Evolutionary conservation across 2,329 filamentous ascomycete genomes (phyloP).

Genomic region (Pseudocercospora fuligena): DNA sequence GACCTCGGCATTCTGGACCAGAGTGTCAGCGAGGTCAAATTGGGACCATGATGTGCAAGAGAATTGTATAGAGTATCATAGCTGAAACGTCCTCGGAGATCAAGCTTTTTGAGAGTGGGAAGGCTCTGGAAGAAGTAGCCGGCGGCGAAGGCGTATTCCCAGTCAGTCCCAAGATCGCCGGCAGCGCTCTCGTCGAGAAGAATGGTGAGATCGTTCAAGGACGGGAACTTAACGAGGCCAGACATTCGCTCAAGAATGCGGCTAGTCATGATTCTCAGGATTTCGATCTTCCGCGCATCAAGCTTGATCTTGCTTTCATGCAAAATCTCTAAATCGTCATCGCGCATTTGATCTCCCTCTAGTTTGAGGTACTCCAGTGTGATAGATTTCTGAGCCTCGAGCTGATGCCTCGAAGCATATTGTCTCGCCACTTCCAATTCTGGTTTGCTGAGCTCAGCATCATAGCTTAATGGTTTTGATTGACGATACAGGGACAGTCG

Average conservation of each 20-base stretch:
- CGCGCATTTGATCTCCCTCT: background rate
- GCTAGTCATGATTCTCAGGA: conserved; percentile 5
- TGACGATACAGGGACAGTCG: background rate
- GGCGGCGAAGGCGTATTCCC: conserved; percentile 4
- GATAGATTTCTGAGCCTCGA: background rate
- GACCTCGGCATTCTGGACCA: background rate
- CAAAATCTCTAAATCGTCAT: background rate
- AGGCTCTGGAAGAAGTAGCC: conserved; percentile 2
- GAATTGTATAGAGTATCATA: conserved; percentile 6
- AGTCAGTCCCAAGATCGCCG: background rate
- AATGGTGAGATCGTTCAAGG: background rate
- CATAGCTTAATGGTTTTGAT: background rate
- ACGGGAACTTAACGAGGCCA: background rate
- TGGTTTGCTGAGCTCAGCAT: background rate
- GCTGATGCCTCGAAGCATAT: background rate
- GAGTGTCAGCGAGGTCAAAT: background rate
- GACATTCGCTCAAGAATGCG: conserved; percentile 8
- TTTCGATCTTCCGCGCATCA: conserved; percentile 1
- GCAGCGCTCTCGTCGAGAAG: background rate
- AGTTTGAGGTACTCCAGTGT: background rate
- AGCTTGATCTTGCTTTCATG: background rate
- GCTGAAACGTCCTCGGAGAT: conserved; percentile 2
- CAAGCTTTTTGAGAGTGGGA: background rate
- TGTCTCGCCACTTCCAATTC: background rate
- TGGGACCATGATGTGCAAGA: background rate